Conservation (phyloP, 176 grass and related monocot genomes). For the Musa itinerans region DNA sequence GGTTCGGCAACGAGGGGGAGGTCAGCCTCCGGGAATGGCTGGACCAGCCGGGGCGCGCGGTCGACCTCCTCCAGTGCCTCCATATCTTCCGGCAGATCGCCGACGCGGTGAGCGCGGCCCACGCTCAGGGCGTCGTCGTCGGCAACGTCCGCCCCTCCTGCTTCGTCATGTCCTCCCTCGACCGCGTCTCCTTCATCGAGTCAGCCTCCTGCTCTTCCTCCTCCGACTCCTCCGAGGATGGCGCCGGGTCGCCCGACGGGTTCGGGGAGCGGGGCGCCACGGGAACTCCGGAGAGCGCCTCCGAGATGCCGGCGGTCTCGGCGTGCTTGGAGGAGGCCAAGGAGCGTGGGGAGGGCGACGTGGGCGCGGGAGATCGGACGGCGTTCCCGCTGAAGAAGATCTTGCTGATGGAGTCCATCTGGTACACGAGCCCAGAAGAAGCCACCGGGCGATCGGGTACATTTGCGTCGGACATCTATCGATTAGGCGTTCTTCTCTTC, state of each 20-base stretch:
- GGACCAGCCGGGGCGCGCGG: conserved; percentile 43
- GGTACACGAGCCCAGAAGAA: conserved; percentile 96
- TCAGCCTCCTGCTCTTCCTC: conserved; percentile 71
- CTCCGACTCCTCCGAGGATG: conserved; percentile 48
- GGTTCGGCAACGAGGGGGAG: conserved; percentile 35
- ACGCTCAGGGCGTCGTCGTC: conserved; percentile 82
- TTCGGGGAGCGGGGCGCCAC: conserved; percentile 5
- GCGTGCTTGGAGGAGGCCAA: not conserved
- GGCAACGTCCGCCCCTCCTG: conserved; percentile 76
- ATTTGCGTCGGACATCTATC: conserved; percentile 92
- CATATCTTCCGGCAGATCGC: conserved; percentile 89
- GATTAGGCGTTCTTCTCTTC: conserved; percentile 85
- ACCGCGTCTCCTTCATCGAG: conserved; percentile 90
- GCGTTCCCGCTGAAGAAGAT: conserved; percentile 76
- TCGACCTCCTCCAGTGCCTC: conserved; percentile 76
- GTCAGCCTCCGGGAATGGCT: conserved; percentile 90
- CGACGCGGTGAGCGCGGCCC: conserved; percentile 63
- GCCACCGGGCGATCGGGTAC: conserved; percentile 26
- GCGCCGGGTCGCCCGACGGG: not conserved
- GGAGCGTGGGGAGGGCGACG: not conserved
- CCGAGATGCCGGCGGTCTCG: not conserved
- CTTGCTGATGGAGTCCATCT: conserved; percentile 66
- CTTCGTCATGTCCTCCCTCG: conserved; percentile 81
- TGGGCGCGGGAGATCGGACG: conserved; percentile 24
- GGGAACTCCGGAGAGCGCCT: not conserved